Conservation (phyloP, 805 yeast species). For the Ascoidea tarda region DNA sequence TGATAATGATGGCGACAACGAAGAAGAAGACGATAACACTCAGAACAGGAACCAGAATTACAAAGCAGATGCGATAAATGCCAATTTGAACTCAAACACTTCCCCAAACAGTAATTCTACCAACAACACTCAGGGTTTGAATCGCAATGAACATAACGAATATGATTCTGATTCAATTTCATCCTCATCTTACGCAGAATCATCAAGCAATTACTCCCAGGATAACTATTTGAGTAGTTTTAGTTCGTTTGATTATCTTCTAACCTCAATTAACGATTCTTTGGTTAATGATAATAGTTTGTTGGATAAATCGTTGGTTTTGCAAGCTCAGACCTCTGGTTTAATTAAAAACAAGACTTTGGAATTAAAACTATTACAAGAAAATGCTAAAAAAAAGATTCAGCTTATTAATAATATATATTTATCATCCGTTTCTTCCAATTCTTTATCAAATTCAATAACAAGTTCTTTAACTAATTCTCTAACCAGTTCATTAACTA, state of each 20-base stretch:
- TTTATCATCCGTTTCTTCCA: not conserved
- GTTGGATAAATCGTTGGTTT: slow-evolving; percentile 8
- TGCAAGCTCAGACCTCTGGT: slow-evolving; percentile 10
- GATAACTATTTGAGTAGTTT: slow-evolving; percentile 1
- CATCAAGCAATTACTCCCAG: not conserved
- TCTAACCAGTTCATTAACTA: too few relatives aligned
- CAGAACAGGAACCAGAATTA: too few relatives aligned
- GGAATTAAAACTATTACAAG: slow-evolving; percentile 6
- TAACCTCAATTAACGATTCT: slow-evolving; percentile 4
- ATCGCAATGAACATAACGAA: not conserved
- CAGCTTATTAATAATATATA: slow-evolving; percentile 1
- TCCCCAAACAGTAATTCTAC: too few relatives aligned
- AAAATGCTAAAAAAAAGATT: slow-evolving; percentile 4
- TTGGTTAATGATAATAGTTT: slow-evolving; percentile 5
- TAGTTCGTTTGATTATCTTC: slow-evolving; percentile 7
- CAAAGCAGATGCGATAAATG: too few relatives aligned
- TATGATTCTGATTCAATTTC: slow-evolving; percentile 4
- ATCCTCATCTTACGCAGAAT: slow-evolving; percentile 5
- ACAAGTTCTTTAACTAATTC: too few relatives aligned
- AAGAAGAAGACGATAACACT: not conserved
- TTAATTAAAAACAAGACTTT: slow-evolving; percentile 9
- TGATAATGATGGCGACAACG: not conserved
- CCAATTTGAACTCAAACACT: not conserved
- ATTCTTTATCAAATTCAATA: not conserved
- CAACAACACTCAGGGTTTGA: not conserved